phyloP scores from a whole-genome alignment of 257 asterid genomes.

The Paulownia fortunei region DNA sequence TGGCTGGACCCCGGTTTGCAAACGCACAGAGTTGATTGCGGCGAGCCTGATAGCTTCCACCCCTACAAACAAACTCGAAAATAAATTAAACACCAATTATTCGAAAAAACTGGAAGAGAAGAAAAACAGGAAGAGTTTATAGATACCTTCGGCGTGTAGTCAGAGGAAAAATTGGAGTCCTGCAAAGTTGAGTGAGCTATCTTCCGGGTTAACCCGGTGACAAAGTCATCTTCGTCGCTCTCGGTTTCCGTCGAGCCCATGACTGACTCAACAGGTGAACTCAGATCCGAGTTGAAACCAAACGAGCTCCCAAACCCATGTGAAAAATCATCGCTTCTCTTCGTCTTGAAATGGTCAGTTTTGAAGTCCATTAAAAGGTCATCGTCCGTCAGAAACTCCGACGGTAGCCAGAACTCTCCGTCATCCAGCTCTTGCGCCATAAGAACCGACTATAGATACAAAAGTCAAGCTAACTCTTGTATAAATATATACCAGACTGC shows the following conservation, averaged over 20 bases:
- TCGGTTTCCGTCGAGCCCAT: slow-evolving; percentile 64
- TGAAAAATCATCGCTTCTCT: slow-evolving; percentile 19
- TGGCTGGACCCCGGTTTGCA: slow-evolving; percentile 53
- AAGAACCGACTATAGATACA: neutral
- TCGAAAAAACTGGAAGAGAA: neutral
- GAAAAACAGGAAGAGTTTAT: too few relatives aligned
- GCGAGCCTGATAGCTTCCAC: slow-evolving; percentile 62
- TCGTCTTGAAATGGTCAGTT: neutral
- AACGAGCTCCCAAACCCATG: slow-evolving; percentile 28
- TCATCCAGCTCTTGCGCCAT: slow-evolving; percentile 55
- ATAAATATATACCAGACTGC: neutral
- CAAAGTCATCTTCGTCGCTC: slow-evolving; percentile 76
- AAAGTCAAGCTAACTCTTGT: neutral
- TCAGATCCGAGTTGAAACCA: slow-evolving; percentile 56
- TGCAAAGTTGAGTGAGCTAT: slow-evolving; percentile 45
- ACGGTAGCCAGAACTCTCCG: slow-evolving; percentile 63
- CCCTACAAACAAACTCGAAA: slow-evolving; percentile 33
- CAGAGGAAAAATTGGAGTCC: slow-evolving; percentile 29
- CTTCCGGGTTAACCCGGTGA: slow-evolving; percentile 52
- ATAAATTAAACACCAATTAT: neutral
- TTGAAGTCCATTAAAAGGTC: slow-evolving; percentile 48
- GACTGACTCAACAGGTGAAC: slow-evolving; percentile 73
- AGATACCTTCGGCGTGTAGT: slow-evolving; percentile 45
- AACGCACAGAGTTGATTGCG: slow-evolving; percentile 72
- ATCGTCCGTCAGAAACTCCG: slow-evolving; percentile 60